Evolutionary conservation across 352 stramenopile genomes (phyloP).

Genomic region (Globisporangium viniferum): DNA sequence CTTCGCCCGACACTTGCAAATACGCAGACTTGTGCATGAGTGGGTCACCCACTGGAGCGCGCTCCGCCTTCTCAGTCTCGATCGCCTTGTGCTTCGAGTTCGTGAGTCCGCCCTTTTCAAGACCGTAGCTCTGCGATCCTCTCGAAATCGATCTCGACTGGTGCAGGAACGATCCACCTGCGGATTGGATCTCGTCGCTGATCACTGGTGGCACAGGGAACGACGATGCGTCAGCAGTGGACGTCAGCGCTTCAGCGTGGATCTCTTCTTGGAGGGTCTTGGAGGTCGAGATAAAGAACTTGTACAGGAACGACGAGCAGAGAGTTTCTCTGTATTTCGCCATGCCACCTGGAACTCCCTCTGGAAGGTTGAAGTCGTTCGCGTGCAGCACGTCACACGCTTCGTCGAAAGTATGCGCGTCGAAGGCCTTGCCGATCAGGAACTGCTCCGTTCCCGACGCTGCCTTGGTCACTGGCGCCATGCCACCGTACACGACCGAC

Average conservation of each 20-base stretch:
- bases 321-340: slow-evolving; percentile 93
- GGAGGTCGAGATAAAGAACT: slow-evolving; percentile 88
- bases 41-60: slow-evolving; percentile 83
- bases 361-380: slow-evolving; percentile 89
- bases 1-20: slow-evolving; percentile 94
- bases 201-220: slow-evolving; percentile 31
- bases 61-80: slow-evolving; percentile 33
- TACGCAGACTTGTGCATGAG: slow-evolving; percentile 92
- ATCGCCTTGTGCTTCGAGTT: slow-evolving; percentile 59
- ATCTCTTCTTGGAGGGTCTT: slow-evolving; percentile 50
- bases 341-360: slow-evolving; percentile 92
- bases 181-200: slow-evolving; percentile 40
- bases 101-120: slow-evolving; percentile 61
- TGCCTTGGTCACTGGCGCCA: slow-evolving; percentile 67
- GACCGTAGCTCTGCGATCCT: slow-evolving; percentile 55
- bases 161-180: slow-evolving; percentile 53
- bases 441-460: slow-evolving; percentile 51
- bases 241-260: slow-evolving; percentile 11
- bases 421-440: slow-evolving; percentile 83
- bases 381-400: slow-evolving; percentile 79
- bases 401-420: slow-evolving; percentile 70
- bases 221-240: slow-evolving; percentile 7
- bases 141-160: slow-evolving; percentile 46
- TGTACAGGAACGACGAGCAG: slow-evolving; percentile 93
- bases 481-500: slow-evolving; percentile 63